Conservation (phyloP, 768 basidiomycete species). For the Baorangia bicolor region DNA sequence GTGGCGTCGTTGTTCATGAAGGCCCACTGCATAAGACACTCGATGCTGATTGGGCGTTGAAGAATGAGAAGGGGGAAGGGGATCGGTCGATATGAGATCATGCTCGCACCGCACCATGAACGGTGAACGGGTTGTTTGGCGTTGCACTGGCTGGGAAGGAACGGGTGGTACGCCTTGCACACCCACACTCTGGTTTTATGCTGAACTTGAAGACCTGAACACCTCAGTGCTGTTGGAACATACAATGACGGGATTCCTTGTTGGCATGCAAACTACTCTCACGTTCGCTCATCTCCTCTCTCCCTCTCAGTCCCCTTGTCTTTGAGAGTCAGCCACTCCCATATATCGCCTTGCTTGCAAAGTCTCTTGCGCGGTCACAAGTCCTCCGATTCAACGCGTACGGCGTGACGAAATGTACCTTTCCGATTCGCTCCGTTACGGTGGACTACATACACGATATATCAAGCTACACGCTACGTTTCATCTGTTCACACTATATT, state of each 20-base stretch:
- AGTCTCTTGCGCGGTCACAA: no score
- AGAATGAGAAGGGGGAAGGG: not conserved
- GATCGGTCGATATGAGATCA: not conserved
- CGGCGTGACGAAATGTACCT: no score
- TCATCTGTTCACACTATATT: no score
- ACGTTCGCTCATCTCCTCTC: not conserved
- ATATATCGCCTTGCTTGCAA: no score
- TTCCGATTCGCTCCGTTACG: no score
- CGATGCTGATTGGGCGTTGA: constrained; percentile 3
- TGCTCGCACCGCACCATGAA: not conserved
- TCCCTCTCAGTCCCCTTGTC: no score
- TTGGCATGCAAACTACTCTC: not conserved
- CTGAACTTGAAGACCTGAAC: not conserved
- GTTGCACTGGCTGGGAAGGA: not conserved
- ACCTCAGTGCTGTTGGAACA: no score
- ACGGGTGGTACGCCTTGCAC: not conserved
- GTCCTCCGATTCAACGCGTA: no score
- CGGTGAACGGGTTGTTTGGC: not conserved
- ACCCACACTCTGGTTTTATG: no score
- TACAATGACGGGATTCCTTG: not conserved
- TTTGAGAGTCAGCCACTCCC: no score
- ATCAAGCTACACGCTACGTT: no score
- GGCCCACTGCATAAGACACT: not conserved
- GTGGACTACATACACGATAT: no score
- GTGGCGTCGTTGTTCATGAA: constrained; percentile 5